These are phyloP conservation scores for Venturia pyrina DNA, from an alignment of 2,329 filamentous ascomycete genomes.

Conservation along the genomic window DNA sequence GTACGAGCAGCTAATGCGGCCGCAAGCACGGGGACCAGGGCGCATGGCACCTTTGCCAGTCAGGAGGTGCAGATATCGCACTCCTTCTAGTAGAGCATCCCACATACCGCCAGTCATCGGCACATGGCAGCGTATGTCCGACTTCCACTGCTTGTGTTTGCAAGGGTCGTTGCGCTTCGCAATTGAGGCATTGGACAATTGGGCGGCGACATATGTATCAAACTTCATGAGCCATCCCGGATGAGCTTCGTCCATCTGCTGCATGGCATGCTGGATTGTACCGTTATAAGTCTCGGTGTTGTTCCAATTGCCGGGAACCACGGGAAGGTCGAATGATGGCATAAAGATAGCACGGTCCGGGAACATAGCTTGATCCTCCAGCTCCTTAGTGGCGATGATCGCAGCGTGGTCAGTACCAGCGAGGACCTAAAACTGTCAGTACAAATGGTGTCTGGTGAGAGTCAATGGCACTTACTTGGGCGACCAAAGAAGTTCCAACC, in stretches of 20 bases:
- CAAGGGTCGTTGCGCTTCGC: neutral
- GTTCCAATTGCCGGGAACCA: neutral
- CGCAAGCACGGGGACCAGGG: neutral
- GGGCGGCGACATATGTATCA: neutral
- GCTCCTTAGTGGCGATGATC: neutral
- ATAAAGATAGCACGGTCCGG: neutral
- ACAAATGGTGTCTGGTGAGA: neutral
- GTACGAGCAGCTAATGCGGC: neutral
- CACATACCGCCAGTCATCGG: neutral
- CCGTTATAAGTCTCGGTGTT: neutral
- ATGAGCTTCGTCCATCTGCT: neutral
- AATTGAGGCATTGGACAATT: neutral
- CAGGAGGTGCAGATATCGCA: neutral
- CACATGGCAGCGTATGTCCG: neutral
- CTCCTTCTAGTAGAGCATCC: neutral
- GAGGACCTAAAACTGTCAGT: neutral
- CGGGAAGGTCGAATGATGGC: neutral
- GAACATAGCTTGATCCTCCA: neutral
- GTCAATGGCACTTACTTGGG: neutral
- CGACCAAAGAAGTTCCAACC: neutral
- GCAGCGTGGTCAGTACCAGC: neutral
- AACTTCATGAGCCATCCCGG: neutral
- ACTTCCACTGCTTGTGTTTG: neutral
- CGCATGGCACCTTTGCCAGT: neutral
- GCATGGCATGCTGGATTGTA: neutral